Evolutionary conservation across 352 stramenopile genomes (phyloP).

Genomic region (Pythium guiyangense): DNA sequence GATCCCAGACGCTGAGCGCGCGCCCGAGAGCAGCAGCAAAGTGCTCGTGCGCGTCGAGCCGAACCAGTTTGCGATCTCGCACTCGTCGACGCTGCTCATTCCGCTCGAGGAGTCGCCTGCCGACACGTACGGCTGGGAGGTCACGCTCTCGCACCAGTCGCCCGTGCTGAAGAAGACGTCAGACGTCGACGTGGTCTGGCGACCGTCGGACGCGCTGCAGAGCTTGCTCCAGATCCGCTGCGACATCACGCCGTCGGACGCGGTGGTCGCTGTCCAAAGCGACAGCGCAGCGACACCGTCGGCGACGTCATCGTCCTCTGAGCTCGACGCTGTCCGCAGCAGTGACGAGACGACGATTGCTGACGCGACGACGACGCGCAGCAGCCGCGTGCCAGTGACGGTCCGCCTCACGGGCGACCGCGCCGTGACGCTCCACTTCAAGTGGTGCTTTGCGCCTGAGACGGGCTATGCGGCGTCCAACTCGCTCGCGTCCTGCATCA

Average conservation of each 20-base stretch:
- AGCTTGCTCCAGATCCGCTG: constrained; percentile 50
- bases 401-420: constrained; percentile 33
- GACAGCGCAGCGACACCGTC: background rate
- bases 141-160: constrained; percentile 38
- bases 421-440: constrained; percentile 35
- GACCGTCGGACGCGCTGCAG: constrained; percentile 34
- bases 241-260: constrained; percentile 28
- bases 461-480: constrained; percentile 63
- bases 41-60: constrained; percentile 24
- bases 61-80: constrained; percentile 36
- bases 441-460: constrained; percentile 62
- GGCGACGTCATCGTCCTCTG: no score
- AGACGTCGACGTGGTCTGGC: constrained; percentile 57
- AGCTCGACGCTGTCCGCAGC: background rate
- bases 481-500: constrained; percentile 64
- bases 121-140: constrained; percentile 51
- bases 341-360: background rate
- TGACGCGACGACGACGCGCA: background rate
- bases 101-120: constrained; percentile 68
- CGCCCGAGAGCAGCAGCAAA: constrained; percentile 3
- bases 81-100: constrained; percentile 53
- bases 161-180: constrained; percentile 12
- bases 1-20: constrained; percentile 13
- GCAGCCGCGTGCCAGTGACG: constrained; percentile 30
- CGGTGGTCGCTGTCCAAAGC: constrained; percentile 20